Base-by-base conservation (phyloP, 805 yeast species). In the Suhomyces sp. region DNA sequence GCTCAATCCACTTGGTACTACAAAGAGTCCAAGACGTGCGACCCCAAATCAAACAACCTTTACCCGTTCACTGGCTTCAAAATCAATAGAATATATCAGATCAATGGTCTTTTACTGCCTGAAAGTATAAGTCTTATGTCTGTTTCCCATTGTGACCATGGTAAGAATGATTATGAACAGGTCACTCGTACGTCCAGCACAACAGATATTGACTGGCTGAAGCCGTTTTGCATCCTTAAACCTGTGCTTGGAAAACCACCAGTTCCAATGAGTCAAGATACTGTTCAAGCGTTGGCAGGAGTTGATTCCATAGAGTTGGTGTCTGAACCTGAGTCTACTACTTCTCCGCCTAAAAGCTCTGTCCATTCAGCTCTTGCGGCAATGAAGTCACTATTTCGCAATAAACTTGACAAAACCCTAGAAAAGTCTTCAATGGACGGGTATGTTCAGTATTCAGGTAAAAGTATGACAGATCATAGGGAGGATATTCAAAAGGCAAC, bases 11-110 rank as follows among this genome's bases (percentile, higher is more conserved):
- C 55, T 19, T 54, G 59, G 60, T 44, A 51, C 18, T 43, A 47
- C 18, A 47, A 39, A 34, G 58, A 48, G 31, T 61, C 54, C 39
- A 60, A 47, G 35, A 45, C 50, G 2, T 70, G 76, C 47, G 63
- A 65, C 37, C 58, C 66, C 11, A 18, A 40, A n/a, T 50, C 51
- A 15, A 22, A n/a, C 13, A 42, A 38, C n/a, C 6, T 43, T 5
- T 33, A 58, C 9, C 68, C 73, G 1, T 81, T 70, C 44, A 65
- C 79, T 0, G 88, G 88, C 0, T 75, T 78, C 46, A 72, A 73
- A 36, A 56, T 80, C 2, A 70, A 71, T 32, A 62, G 81, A 33
- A 68, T 72, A 14, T 72, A 70, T 39, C 62, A 68, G 15, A 50
- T 70, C 16, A 71, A 68, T 29, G 53, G 61, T 19, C 34, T 60